phyloP scores from a whole-genome alignment of 352 stramenopile species.

The Elongisporangium undulatum region DNA sequence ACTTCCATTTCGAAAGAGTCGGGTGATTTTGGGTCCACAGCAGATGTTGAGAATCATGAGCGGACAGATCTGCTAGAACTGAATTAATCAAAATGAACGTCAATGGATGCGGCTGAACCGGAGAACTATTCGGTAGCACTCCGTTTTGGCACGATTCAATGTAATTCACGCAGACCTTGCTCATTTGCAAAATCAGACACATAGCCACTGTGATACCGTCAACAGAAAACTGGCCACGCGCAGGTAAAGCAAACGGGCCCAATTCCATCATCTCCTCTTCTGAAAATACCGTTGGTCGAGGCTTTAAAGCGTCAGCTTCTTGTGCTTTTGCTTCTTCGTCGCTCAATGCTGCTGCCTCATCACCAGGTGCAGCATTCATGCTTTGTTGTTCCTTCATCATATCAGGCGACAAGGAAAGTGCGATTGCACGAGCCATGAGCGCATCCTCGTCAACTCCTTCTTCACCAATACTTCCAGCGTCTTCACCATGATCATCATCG shows the following conservation, averaged over 20 bases:
- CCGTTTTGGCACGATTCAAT: conserved; percentile 63
- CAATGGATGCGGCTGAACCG: conserved; percentile 76
- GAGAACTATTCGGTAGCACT: conserved; percentile 53
- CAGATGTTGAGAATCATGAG: conserved; percentile 7
- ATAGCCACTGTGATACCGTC: conserved; percentile 45
- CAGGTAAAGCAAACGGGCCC: conserved; percentile 52
- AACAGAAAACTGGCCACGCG: conserved; percentile 32
- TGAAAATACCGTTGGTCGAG: conserved; percentile 53
- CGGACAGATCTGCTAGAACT: conserved; percentile 54
- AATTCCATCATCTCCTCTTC: conserved; percentile 63
- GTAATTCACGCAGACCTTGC: conserved; percentile 68
- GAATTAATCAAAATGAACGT: conserved; percentile 89
- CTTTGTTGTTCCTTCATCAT: conserved; percentile 61
- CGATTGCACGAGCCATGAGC: conserved; percentile 86
- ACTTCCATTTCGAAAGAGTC: conserved; percentile 42
- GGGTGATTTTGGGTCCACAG: conserved; percentile 14
- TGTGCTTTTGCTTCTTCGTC: conserved; percentile 3
- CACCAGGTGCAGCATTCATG: conserved; percentile 4
- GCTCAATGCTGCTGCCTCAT: background rate
- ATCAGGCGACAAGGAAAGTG: conserved; percentile 82
- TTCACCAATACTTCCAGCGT: conserved; percentile 36
- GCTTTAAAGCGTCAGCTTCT: conserved; percentile 19
- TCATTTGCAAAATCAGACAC: conserved; percentile 56
- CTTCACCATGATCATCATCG: conserved; percentile 37
- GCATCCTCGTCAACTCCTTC: conserved; percentile 85